Conservation (phyloP, 805 yeast genomes). For the Grigorovia jiainica region DNA sequence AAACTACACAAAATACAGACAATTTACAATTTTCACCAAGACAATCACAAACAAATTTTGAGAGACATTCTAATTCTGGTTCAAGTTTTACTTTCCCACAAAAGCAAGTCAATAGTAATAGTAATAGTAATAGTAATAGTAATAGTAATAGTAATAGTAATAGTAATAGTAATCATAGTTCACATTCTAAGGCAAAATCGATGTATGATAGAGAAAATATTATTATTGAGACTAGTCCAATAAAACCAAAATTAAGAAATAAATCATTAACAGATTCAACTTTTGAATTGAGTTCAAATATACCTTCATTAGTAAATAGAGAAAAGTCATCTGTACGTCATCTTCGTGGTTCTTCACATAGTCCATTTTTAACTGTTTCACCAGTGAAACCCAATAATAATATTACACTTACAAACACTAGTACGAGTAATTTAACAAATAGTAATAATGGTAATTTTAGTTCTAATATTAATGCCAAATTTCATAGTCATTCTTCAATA, state of each 20-base stretch:
- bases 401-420: background rate
- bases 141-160: background rate
- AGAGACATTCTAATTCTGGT: background rate
- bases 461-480: background rate
- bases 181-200: background rate
- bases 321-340: background rate
- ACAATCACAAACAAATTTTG: background rate
- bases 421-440: background rate
- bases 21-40: background rate
- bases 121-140: background rate
- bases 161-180: background rate
- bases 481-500: conserved; percentile 10
- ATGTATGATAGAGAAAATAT: conserved; percentile 14
- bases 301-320: background rate
- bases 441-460: background rate
- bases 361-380: background rate
- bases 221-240: conserved; percentile 21
- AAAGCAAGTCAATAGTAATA: too few relatives aligned
- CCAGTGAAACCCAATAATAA: background rate
- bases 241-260: conserved; percentile 6
- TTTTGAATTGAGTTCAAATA: background rate
- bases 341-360: background rate
- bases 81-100: background rate
- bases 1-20: conserved; percentile 1
- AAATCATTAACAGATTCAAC: background rate